Evolutionary conservation across 257 asterid species (phyloP).

Genomic region (Solanum sejunctum): DNA sequence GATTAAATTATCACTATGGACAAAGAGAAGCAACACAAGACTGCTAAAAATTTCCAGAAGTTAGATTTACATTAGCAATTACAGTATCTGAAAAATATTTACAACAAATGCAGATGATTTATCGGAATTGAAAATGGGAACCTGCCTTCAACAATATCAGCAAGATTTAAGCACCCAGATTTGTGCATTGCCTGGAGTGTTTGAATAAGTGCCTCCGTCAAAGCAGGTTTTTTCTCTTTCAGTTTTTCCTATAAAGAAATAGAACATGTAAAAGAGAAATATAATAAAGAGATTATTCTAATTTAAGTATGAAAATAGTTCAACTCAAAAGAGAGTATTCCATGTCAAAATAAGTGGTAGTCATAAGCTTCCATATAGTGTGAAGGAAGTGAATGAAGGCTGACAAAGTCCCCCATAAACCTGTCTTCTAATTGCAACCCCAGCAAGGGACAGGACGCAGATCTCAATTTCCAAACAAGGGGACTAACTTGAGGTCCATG

Average conservation of each 20-base stretch:
- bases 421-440: not conserved
- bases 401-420: not conserved
- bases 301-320: not conserved
- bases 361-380: not conserved
- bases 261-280: constrained; percentile 1
- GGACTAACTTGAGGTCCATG: not conserved
- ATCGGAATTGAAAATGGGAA: constrained; percentile 1
- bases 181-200: constrained; percentile 96
- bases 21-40: not conserved
- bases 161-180: constrained; percentile 81
- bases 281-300: not conserved
- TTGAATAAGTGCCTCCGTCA: constrained; percentile 65
- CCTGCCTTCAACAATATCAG: constrained; percentile 89
- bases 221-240: constrained; percentile 94
- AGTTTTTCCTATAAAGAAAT: constrained; percentile 61
- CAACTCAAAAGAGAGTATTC: not conserved
- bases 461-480: not conserved
- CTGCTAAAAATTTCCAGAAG: not conserved
- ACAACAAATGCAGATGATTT: not conserved
- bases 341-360: not conserved
- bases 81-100: not conserved
- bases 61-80: not conserved
- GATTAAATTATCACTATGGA: not conserved
- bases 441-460: not conserved
- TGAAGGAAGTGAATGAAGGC: not conserved